A percentile compares a stretch with the other conserved stretches of the same genome.
Evolutionary conservation across 2,329 filamentous ascomycete species (phyloP).

Genomic region (Byssoonygena ceratinophila): DNA sequence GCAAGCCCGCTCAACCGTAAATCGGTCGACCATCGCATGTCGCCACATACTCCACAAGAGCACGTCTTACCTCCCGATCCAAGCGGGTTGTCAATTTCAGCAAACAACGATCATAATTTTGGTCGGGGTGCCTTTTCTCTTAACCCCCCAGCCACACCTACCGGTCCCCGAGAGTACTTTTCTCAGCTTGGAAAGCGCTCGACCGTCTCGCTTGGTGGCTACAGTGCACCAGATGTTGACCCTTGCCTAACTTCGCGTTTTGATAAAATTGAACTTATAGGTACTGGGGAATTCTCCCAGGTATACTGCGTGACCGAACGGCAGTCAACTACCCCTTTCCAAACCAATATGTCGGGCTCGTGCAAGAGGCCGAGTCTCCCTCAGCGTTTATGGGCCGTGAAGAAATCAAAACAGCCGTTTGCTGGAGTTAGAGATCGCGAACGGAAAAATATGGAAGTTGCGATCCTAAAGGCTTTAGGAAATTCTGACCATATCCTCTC

Average conservation of each 20-base stretch:
- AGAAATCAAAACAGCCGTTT: conserved; percentile 77
- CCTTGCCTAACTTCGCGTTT: conserved; percentile 64
- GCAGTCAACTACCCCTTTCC: conserved; percentile 10
- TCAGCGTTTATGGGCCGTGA: conserved; percentile 72
- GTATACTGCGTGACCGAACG: conserved; percentile 50
- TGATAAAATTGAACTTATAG: conserved; percentile 66
- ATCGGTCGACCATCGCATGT: conserved; percentile 41
- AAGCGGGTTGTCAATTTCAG: conserved; percentile 72
- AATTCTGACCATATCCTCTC: conserved; percentile 77
- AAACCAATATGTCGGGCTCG: conserved; percentile 43
- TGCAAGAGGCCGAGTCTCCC: conserved; percentile 38
- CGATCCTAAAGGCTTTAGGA: conserved; percentile 63
- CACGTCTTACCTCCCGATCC: conserved; percentile 65
- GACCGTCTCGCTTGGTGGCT: conserved; percentile 58
- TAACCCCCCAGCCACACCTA: conserved; percentile 70
- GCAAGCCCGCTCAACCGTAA: conserved; percentile 52
- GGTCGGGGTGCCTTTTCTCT: conserved; percentile 35
- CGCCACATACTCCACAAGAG: conserved; percentile 72
- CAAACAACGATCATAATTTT: conserved; percentile 38
- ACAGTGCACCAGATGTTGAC: conserved; percentile 64
- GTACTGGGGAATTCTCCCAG: conserved; percentile 83
- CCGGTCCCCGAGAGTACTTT: conserved; percentile 51
- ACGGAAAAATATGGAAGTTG: conserved; percentile 72
- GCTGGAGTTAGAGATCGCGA: conserved; percentile 69
- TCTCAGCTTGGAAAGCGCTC: conserved; percentile 50